Conservation (phyloP, 768 basidiomycete species). For the Dioszegia hungarica region DNA sequence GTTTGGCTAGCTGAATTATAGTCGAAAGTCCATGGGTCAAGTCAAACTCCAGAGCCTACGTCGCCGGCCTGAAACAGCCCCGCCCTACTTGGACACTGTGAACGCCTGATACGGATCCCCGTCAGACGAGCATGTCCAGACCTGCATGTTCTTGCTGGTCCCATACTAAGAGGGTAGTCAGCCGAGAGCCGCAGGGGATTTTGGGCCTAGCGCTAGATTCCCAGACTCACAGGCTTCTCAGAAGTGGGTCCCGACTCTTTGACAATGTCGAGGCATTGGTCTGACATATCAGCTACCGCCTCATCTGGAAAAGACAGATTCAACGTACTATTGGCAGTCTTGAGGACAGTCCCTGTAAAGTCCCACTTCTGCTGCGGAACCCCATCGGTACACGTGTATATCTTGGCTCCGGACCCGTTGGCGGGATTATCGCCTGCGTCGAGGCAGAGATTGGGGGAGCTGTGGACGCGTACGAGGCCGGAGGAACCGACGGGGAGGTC, state of each 20-base stretch:
- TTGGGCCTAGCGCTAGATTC: no score
- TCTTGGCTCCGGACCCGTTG: conserved; percentile 24
- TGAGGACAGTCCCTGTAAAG: no score
- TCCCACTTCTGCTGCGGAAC: no score
- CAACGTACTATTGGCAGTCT: no score
- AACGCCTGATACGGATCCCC: not conserved
- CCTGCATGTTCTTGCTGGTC: not conserved
- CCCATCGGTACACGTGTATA: not conserved
- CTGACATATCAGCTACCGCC: not conserved
- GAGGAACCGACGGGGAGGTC: conserved; percentile 7
- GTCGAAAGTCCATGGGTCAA: no score
- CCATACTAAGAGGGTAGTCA: no score
- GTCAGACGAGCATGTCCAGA: not conserved
- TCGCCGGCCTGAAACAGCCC: no score
- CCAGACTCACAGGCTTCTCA: not conserved
- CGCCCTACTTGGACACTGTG: no score
- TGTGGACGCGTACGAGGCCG: conserved; percentile 16
- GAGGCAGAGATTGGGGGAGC: conserved; percentile 23
- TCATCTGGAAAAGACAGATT: no score
- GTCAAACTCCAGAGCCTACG: no score
- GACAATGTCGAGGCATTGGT: conserved; percentile 4
- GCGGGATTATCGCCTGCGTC: conserved; percentile 28
- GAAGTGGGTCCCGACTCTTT: not conserved
- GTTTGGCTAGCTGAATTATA: no score
- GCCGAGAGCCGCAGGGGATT: no score